Conservation (phyloP, 2,329 filamentous ascomycete genomes). For the Fusarium haematococcum region DNA sequence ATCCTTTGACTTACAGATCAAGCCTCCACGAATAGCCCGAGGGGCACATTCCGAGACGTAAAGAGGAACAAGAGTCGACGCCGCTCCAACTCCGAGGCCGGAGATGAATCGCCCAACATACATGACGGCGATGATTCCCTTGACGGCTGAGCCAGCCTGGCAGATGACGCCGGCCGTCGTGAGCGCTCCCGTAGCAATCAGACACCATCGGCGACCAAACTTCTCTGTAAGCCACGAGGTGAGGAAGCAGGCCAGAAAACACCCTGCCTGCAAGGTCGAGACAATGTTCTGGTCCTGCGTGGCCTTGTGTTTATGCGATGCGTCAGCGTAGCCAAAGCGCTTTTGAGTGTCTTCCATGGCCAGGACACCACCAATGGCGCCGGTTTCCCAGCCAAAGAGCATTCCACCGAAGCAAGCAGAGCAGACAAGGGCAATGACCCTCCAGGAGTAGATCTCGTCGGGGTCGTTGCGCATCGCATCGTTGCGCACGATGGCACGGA, state of each 20-base stretch:
- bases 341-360: slow-evolving; percentile 67
- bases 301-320: slow-evolving; percentile 50
- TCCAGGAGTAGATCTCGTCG: slow-evolving; percentile 75
- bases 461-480: slow-evolving; percentile 77
- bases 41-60: not conserved
- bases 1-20: not conserved
- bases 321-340: slow-evolving; percentile 49
- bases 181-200: slow-evolving; percentile 67
- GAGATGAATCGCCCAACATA: not conserved
- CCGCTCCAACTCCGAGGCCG: not conserved
- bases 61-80: not conserved
- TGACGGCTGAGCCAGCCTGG: slow-evolving; percentile 52
- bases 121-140: not conserved
- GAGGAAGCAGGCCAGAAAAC: slow-evolving; percentile 71
- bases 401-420: slow-evolving; percentile 75
- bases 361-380: slow-evolving; percentile 75
- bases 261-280: slow-evolving; percentile 75
- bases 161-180: slow-evolving; percentile 72
- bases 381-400: slow-evolving; percentile 64
- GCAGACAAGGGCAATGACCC: slow-evolving; percentile 71
- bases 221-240: slow-evolving; percentile 64
- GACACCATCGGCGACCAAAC: slow-evolving; percentile 64
- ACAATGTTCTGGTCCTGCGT: slow-evolving; percentile 73
- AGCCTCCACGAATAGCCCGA: not conserved
- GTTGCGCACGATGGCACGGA: slow-evolving; percentile 67